Conservation (phyloP, 164 flowering plant species). For the Euptelea pleiosperma region DNA sequence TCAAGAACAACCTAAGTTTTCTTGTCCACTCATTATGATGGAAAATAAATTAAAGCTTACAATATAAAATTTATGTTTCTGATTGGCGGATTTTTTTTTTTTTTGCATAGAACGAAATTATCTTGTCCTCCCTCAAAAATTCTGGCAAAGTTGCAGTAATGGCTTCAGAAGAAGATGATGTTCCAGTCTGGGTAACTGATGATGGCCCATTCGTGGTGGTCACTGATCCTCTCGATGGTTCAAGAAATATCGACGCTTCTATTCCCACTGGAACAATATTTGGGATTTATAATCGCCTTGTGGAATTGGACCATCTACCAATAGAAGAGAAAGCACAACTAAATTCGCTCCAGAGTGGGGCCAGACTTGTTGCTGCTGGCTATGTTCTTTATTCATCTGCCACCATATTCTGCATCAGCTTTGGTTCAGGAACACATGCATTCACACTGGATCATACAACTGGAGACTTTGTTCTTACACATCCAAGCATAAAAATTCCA, state of each 20-base stretch:
- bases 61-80: conserved; percentile 2
- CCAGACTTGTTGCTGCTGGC: conserved; percentile 72
- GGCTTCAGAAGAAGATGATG: conserved; percentile 96
- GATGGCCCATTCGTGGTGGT: conserved; percentile 93
- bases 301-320: conserved; percentile 72
- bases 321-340: conserved; percentile 68
- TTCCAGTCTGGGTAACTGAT: conserved; percentile 75
- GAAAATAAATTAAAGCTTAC: background rate
- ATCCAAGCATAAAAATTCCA: conserved; percentile 77
- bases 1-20: background rate
- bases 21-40: background rate
- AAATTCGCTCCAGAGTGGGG: conserved; percentile 91
- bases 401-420: conserved; percentile 76
- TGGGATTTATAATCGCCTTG: conserved; percentile 79
- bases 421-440: conserved; percentile 91
- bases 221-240: conserved; percentile 92
- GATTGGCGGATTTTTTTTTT: conserved; percentile 6
- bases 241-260: conserved; percentile 94
- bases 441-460: conserved; percentile 85
- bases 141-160: conserved; percentile 91
- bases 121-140: conserved; percentile 61
- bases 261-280: conserved; percentile 97
- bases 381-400: conserved; percentile 97
- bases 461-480: conserved; percentile 90
- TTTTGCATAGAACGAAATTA: conserved; percentile 79